phyloP scores from a whole-genome alignment of 2,329 filamentous ascomycete species.

The Aspergillus novofumigatus region DNA sequence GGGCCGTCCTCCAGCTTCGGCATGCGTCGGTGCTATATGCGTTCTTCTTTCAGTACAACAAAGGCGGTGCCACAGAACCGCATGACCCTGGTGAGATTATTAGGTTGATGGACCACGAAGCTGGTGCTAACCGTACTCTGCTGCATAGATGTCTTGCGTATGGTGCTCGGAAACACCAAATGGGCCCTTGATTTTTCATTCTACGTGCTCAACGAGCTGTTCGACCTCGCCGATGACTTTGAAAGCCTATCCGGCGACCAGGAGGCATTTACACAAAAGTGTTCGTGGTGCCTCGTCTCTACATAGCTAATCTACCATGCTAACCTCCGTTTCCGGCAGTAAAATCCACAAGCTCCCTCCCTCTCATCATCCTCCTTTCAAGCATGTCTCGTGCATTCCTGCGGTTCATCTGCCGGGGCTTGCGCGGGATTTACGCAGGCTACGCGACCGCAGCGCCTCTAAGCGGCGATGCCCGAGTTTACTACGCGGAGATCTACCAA shows the following conservation, averaged over 20 bases:
- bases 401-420: constrained; percentile 62
- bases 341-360: constrained; percentile 36
- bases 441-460: constrained; percentile 38
- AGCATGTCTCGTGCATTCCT: constrained; percentile 72
- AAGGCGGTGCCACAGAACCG: constrained; percentile 43
- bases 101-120: not conserved
- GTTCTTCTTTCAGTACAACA: constrained; percentile 62
- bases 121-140: not conserved
- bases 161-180: constrained; percentile 68
- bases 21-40: constrained; percentile 62
- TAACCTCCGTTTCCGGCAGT: constrained; percentile 18
- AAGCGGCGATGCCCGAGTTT: constrained; percentile 35
- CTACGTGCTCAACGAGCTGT: constrained; percentile 53
- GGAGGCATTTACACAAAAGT: constrained; percentile 35
- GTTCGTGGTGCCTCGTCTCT: constrained; percentile 17
- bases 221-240: constrained; percentile 41
- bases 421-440: constrained; percentile 52
- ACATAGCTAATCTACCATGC: not conserved
- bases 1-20: constrained; percentile 69
- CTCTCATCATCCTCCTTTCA: constrained; percentile 60
- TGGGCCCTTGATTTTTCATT: constrained; percentile 69
- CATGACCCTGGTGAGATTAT: constrained; percentile 55
- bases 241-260: constrained; percentile 29
- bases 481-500: constrained; percentile 53
- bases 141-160: constrained; percentile 62